A percentile compares a stretch with the other conserved stretches of the same genome.
These are phyloP conservation scores for Eutrema japonicum DNA, from an alignment of 345 rosid species.

Conservation along the genomic window DNA sequence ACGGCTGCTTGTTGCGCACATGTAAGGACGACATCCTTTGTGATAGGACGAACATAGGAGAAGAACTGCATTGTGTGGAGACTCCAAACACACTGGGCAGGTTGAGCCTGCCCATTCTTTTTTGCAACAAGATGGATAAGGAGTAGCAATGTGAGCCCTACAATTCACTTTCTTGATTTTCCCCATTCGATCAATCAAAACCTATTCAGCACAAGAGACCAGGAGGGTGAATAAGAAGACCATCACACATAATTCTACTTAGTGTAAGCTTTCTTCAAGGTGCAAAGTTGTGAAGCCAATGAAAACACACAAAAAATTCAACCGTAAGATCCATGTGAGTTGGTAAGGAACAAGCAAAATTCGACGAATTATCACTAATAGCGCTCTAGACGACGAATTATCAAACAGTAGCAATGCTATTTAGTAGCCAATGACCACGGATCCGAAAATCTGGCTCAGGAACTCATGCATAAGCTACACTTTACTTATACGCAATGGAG, in stretches of 20 bases:
- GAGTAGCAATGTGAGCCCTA: slow-evolving; percentile 32
- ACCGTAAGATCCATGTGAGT: slow-evolving; percentile 12
- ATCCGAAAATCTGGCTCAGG: slow-evolving; percentile 17
- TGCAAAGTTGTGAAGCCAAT: not conserved
- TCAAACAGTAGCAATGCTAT: not conserved
- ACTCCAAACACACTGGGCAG: slow-evolving; percentile 80
- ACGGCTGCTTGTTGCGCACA: slow-evolving; percentile 88
- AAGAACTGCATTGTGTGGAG: slow-evolving; percentile 87
- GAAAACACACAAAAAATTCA: slow-evolving; percentile 11
- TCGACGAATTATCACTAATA: not conserved
- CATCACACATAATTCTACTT: not conserved
- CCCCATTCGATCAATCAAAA: slow-evolving; percentile 50
- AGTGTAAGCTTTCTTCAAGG: slow-evolving; percentile 4
- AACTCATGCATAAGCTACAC: slow-evolving; percentile 23
- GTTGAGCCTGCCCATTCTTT: slow-evolving; percentile 71
- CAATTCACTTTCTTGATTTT: slow-evolving; percentile 53
- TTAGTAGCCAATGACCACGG: slow-evolving; percentile 1
- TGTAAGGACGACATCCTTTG: slow-evolving; percentile 92
- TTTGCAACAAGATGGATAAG: slow-evolving; percentile 45
- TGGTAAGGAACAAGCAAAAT: slow-evolving; percentile 31
- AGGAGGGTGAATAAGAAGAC: not conserved
- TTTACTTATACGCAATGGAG: slow-evolving; percentile 1
- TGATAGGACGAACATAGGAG: slow-evolving; percentile 79
- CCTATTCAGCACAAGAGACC: slow-evolving; percentile 30
- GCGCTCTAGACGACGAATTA: not conserved